Base-by-base conservation (phyloP, 176 grass and related monocot genomes). In the Calamus simplicifolius region DNA sequence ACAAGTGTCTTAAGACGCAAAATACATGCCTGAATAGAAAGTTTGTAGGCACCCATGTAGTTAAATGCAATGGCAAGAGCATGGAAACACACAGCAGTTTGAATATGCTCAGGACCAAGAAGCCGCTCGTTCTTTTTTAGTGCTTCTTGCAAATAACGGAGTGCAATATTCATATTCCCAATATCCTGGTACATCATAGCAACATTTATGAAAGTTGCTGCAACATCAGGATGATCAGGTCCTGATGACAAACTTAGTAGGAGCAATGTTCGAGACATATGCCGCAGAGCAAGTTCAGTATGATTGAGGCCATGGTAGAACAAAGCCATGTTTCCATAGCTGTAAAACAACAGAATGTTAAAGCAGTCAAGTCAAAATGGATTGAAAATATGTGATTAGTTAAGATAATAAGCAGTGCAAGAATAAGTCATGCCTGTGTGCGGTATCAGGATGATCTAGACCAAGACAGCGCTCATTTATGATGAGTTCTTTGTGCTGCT, bases 121-220 rank as follows among this genome's bases (percentile, higher is more conserved):
- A 98, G 81, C 19, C 81, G 79, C 64, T 92, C 83, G 30, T 87
- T 98, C 73, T 92, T 98, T 66, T 59, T 85, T 25, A 98, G 76
- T 16, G 93, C 93, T 80, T 92, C 93, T 72, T 98, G 93, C 59
- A 98, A 79, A 77, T 85, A 98, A 25, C 93, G 69, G 49, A 98
- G 79, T 66, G 93, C 81, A 49, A 81, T 82, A 69, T 78, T 89
- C 88, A 92, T 98, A 54, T 92, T 92, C 23, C 76, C 80, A 1
- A 73, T 67, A 82, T 98, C 93, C 78, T 98, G 93, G 63, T 98
- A 98, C 93, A 98, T 92, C 84, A 98, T 92, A 25, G 93, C 93
- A 57, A 92, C 84, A 82, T 98, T 98, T 70, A 92, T 98, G 49
- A 92, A 76, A 23, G 87, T 92, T 50, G 84, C 78, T 61, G 93